Percentiles rank a stretch among this genome's conserved stretches.
phyloP scores from a whole-genome alignment of 2,329 filamentous ascomycete species.

The Hymenoscyphus albidus region DNA sequence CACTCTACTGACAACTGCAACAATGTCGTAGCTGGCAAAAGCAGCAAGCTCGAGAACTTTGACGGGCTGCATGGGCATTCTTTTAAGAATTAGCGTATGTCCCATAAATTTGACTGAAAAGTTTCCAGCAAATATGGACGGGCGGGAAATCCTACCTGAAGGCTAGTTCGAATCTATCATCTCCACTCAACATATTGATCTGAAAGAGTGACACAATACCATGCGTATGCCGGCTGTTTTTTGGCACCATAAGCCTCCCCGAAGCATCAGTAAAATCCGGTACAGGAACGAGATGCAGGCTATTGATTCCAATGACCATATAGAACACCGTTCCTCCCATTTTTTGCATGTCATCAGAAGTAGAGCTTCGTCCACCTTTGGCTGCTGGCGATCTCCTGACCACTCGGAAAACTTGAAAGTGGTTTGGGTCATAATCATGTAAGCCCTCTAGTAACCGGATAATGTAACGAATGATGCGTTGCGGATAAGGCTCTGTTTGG shows the following conservation, averaged over 20 bases:
- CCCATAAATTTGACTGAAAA: background rate
- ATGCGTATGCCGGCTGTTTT: slow-evolving; percentile 46
- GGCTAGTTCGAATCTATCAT: slow-evolving; percentile 63
- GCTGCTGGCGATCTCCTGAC: slow-evolving; percentile 55
- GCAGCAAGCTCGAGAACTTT: slow-evolving; percentile 60
- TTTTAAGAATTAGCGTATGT: slow-evolving; percentile 20
- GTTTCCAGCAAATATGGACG: background rate
- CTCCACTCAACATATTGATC: slow-evolving; percentile 55
- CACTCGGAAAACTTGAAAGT: slow-evolving; percentile 66
- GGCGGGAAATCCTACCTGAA: slow-evolving; percentile 39
- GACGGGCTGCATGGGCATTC: slow-evolving; percentile 51
- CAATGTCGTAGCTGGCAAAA: slow-evolving; percentile 60
- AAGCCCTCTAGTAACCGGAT: slow-evolving; percentile 60
- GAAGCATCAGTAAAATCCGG: slow-evolving; percentile 51
- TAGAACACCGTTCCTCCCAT: slow-evolving; percentile 62
- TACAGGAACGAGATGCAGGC: slow-evolving; percentile 64
- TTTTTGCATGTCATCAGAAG: slow-evolving; percentile 64
- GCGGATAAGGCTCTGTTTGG: slow-evolving; percentile 51
- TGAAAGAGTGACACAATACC: slow-evolving; percentile 61
- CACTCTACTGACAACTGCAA: slow-evolving; percentile 55
- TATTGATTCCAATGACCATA: slow-evolving; percentile 65
- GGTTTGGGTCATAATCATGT: slow-evolving; percentile 63
- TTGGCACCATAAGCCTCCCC: slow-evolving; percentile 43
- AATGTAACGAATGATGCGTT: slow-evolving; percentile 58
- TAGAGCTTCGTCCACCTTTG: slow-evolving; percentile 51